Evolutionary conservation across 345 rosid genomes (phyloP), one percentile per base, ranked within the genome.

Genomic region (Mangifera indica): DNA sequence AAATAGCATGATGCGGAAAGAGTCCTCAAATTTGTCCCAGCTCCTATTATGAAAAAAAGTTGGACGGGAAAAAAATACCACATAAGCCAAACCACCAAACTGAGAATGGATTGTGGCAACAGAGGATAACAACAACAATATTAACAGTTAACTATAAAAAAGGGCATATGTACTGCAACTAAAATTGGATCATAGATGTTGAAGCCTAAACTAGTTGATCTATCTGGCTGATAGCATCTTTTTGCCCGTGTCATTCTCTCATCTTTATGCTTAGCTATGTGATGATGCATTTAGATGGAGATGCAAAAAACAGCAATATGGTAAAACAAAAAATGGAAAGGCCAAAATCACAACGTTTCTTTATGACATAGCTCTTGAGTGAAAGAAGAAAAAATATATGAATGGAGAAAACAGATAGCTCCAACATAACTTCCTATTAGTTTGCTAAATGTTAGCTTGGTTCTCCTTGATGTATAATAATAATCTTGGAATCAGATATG

Each of bases 11-110:
- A 53, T 57, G 14, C 76, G 79, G 83, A 87, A 83, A 0, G 87
- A 83, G 74, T 85, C 87, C 67, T 96, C 97, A 48, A 91, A 93
- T 77, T 87, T 89, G 52, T 91, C 89, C 97, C 98, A 96, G 3
- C 76, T 80, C 86, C 99, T 96, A 77, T 59, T 64, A n/a, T 73
- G 17, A 72, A 70, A 44, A 72, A 64, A 65, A 25, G 11, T 3
- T 20, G 62, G 54, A 4, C 8, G 37, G 44, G 25, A 72, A 78
- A 12, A 49, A 26, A 72, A 18, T 13, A 21, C 45, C 44, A 48
- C 48, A 7, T 56, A 34, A 69, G 45, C 32, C 21, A 37, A 64
- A 59, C 26, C 26, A 58, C 13, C 54, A 29, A 18, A 29, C 0
- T 3, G 21, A 40, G 32, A 70, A 29, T 13, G 34, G 25, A 34